Conservation (phyloP, 2,329 filamentous ascomycete species). For the Monilinia aucupariae region DNA sequence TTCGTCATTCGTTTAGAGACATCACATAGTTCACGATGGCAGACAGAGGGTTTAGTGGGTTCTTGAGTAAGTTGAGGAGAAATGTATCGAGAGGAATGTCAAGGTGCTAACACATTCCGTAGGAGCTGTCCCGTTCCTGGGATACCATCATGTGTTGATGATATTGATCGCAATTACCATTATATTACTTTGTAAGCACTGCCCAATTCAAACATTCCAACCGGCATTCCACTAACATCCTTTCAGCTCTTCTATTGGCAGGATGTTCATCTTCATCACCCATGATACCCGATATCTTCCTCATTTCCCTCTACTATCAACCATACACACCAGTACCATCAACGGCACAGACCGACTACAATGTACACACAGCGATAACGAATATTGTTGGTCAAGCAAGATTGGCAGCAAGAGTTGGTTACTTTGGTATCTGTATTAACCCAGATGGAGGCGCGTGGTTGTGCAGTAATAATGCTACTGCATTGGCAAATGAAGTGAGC, state of each 20-base stretch:
- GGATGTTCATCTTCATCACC: constrained; percentile 96
- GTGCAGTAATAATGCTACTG: constrained; percentile 95
- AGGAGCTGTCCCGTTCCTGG: constrained; percentile 65
- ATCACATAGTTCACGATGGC: constrained; percentile 20
- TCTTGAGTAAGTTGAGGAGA: constrained; percentile 32
- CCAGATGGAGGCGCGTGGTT: constrained; percentile 85
- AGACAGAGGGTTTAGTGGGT: constrained; percentile 30
- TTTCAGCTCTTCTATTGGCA: constrained; percentile 75
- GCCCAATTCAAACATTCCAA: neutral
- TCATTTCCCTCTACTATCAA: constrained; percentile 93
- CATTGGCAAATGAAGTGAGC: constrained; percentile 80
- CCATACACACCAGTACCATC: constrained; percentile 76
- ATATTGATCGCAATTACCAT: constrained; percentile 90
- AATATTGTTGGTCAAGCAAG: constrained; percentile 83
- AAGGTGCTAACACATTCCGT: constrained; percentile 17
- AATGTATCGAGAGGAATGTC: neutral
- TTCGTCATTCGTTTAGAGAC: constrained; percentile 13
- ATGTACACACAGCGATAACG: constrained; percentile 74
- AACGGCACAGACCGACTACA: constrained; percentile 85
- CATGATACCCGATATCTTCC: constrained; percentile 90
- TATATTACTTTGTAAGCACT: constrained; percentile 80
- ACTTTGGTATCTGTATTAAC: constrained; percentile 96
- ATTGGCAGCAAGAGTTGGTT: constrained; percentile 88
- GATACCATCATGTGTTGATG: constrained; percentile 88
- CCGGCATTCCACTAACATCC: constrained; percentile 22